phyloP scores from a whole-genome alignment of 257 asterid genomes.

The Lithospermum erythrorhizon region DNA sequence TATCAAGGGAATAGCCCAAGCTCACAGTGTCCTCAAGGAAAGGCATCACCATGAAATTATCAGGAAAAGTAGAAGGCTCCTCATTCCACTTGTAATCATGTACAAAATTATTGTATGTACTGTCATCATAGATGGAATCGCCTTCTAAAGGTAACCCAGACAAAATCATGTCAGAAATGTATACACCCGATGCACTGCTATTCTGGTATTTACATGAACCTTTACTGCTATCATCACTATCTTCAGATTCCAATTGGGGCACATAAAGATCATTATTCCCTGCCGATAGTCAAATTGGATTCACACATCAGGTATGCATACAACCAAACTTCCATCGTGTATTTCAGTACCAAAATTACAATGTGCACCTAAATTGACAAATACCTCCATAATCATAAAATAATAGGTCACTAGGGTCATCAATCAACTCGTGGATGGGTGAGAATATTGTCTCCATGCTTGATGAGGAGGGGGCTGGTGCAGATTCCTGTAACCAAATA shows the following conservation, averaged over 20 bases:
- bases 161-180: conserved; percentile 66
- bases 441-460: conserved; percentile 76
- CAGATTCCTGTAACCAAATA: conserved; percentile 36
- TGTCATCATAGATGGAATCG: conserved; percentile 34
- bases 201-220: conserved; percentile 46
- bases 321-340: no score
- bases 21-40: conserved; percentile 49
- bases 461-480: conserved; percentile 36
- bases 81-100: conserved; percentile 53
- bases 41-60: conserved; percentile 53
- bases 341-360: neutral
- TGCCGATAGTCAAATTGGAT: conserved; percentile 13
- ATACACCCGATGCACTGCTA: conserved; percentile 60
- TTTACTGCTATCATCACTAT: conserved; percentile 68
- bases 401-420: conserved; percentile 19
- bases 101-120: conserved; percentile 29
- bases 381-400: conserved; percentile 41
- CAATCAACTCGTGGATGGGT: conserved; percentile 54
- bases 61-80: conserved; percentile 53
- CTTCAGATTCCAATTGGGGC: conserved; percentile 71
- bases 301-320: no score
- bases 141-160: conserved; percentile 48
- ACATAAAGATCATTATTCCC: conserved; percentile 51
- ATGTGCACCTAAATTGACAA: conserved; percentile 1
- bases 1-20: conserved; percentile 28